These are phyloP conservation scores for Bidens hawaiensis DNA, from an alignment of 140 eudicot species.

Conservation along the genomic window DNA sequence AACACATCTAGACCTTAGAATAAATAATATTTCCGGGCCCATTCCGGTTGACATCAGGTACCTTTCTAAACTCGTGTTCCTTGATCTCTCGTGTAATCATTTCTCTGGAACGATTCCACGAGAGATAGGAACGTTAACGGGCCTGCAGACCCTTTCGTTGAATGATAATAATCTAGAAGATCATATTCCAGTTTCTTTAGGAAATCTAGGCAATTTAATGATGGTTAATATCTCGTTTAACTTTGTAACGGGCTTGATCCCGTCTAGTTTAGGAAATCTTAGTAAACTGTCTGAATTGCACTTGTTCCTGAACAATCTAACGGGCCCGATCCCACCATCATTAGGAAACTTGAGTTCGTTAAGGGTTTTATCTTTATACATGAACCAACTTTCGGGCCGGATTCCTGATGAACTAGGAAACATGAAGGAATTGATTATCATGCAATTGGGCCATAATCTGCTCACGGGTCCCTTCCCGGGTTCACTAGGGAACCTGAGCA, in stretches of 20 bases:
- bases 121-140: conserved; percentile 23
- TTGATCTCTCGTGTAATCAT: conserved; percentile 29
- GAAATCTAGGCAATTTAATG: conserved; percentile 14
- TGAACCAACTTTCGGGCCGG: conserved; percentile 22
- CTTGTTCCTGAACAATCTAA: conserved; percentile 23
- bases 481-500: conserved; percentile 13
- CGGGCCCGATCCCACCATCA: conserved; percentile 34
- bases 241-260: conserved; percentile 15
- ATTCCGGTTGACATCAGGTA: conserved; percentile 24
- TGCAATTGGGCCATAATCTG: conserved; percentile 5
- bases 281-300: conserved; percentile 16
- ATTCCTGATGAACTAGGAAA: conserved; percentile 30
- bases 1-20: conserved; percentile 5
- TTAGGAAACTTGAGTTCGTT: conserved; percentile 34
- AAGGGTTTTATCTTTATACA: background rate
- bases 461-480: conserved; percentile 13
- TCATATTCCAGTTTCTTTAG: conserved; percentile 14
- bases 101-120: conserved; percentile 26
- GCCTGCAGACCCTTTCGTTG: conserved; percentile 22
- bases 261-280: conserved; percentile 16
- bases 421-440: conserved; percentile 14
- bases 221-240: conserved; percentile 17
- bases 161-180: background rate
- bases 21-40: conserved; percentile 19
- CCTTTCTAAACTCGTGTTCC: conserved; percentile 25